Evolutionary conservation across 108 stramenopile genomes (phyloP).

Genomic region (Cylindrotheca closterium): DNA sequence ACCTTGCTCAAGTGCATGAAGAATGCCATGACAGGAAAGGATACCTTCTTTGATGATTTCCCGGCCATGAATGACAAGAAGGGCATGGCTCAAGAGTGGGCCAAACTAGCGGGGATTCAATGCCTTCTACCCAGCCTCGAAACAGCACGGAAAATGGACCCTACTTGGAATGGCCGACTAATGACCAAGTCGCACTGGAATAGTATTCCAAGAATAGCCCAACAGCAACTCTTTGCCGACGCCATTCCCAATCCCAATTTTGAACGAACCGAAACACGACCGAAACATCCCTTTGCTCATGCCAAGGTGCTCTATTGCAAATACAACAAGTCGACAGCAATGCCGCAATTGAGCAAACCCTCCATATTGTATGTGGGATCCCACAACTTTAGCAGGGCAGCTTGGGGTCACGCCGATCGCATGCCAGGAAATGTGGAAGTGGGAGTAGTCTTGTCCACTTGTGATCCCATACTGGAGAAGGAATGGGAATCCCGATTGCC

Average conservation of each 20-base stretch:
- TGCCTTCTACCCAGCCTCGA: not conserved
- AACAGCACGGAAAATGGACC: conserved; percentile 3
- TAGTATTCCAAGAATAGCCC: not conserved
- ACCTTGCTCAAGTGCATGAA: conserved; percentile 13
- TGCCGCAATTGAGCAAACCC: not conserved
- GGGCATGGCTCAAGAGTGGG: too few relatives aligned
- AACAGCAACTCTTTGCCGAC: not conserved
- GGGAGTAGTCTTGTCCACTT: conserved; percentile 7
- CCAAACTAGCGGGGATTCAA: too few relatives aligned
- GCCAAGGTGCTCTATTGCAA: not conserved
- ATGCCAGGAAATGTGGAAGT: conserved; percentile 14
- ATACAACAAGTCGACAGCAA: not conserved
- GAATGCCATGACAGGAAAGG: not conserved
- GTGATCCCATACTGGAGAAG: not conserved
- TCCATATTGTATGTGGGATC: conserved; percentile 12
- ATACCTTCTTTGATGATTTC: not conserved
- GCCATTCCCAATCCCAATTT: not conserved
- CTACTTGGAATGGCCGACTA: not conserved
- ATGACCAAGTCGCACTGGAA: conserved; percentile 1
- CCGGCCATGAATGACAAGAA: too few relatives aligned
- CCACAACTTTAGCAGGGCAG: conserved; percentile 15
- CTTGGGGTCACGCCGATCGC: conserved; percentile 7
- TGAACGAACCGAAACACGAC: not conserved
- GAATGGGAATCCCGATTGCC: conserved; percentile 17
- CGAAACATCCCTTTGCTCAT: not conserved